A percentile compares a stretch with the other conserved stretches of the same genome.
These are phyloP conservation scores for Phlegmacium glaucopus DNA, from an alignment of 768 basidiomycete genomes.

Conservation along the genomic window DNA sequence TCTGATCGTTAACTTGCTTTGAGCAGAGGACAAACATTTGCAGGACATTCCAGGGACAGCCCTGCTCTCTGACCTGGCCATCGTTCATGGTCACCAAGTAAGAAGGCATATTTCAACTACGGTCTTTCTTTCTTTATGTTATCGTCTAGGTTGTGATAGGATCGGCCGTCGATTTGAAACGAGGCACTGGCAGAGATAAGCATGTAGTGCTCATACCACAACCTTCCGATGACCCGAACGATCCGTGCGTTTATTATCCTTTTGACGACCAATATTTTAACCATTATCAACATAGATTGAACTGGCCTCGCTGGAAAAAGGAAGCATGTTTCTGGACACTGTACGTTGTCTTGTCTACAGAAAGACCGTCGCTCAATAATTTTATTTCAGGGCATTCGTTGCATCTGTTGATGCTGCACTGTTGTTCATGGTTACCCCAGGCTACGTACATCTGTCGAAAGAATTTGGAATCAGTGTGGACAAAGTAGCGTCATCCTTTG, in stretches of 20 bases:
- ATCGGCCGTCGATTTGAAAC: conserved; percentile 31
- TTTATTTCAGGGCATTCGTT: conserved; percentile 30
- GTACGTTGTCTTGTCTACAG: conserved; percentile 15
- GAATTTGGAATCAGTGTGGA: conserved; percentile 40
- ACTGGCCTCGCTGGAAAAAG: conserved; percentile 45
- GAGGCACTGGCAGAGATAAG: conserved; percentile 31
- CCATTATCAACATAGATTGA: conserved; percentile 30
- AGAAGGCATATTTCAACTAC: neutral
- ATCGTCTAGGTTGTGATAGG: conserved; percentile 26
- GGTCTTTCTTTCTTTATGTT: neutral
- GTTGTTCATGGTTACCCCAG: conserved; percentile 40
- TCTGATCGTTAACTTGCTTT: no score
- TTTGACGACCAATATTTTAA: neutral
- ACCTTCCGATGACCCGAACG: conserved; percentile 40
- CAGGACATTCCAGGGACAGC: conserved; percentile 38
- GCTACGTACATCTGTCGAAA: conserved; percentile 36
- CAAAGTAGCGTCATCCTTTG: conserved; percentile 40
- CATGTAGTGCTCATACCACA: conserved; percentile 41
- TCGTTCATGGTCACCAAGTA: conserved; percentile 33
- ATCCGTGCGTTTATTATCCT: conserved; percentile 29
- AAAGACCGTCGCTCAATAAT: neutral
- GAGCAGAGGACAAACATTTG: conserved; percentile 34
- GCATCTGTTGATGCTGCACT: conserved; percentile 40
- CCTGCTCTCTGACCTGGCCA: conserved; percentile 35
- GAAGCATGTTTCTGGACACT: conserved; percentile 44